phyloP scores from a whole-genome alignment of 257 asterid genomes.

The Penstemon eatonii region DNA sequence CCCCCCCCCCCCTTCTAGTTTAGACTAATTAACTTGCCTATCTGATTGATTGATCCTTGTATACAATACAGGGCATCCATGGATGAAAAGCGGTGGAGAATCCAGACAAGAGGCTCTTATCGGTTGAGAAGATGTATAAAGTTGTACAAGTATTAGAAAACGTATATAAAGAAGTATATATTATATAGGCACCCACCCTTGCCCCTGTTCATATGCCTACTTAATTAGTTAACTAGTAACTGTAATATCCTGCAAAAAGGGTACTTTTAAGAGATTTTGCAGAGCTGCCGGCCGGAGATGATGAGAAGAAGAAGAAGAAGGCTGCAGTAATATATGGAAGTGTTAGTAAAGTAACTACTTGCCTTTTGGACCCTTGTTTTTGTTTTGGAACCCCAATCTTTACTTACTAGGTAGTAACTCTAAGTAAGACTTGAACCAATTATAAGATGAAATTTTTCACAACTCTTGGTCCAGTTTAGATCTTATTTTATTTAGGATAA shows the following conservation, averaged over 20 bases:
- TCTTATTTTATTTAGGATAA: too few relatives aligned
- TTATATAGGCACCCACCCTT: slow-evolving; percentile 29
- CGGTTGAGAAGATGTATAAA: slow-evolving; percentile 32
- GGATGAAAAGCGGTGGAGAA: slow-evolving; percentile 50
- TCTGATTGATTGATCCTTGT: background rate
- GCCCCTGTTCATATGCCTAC: slow-evolving; percentile 10
- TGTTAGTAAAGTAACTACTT: too few relatives aligned
- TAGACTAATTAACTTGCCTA: background rate
- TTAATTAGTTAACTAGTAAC: slow-evolving; percentile 28
- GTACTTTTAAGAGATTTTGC: slow-evolving; percentile 35
- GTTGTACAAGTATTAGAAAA: slow-evolving; percentile 14
- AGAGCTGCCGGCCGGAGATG: slow-evolving; percentile 12
- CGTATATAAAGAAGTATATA: background rate
- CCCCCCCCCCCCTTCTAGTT: background rate
- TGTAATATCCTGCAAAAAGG: slow-evolving; percentile 29
- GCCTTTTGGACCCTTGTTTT: too few relatives aligned
- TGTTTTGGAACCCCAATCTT: too few relatives aligned
- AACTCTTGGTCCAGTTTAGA: too few relatives aligned
- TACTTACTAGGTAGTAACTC: too few relatives aligned
- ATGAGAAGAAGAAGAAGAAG: too few relatives aligned
- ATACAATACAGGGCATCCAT: slow-evolving; percentile 62
- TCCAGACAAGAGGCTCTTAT: slow-evolving; percentile 28
- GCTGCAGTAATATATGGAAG: too few relatives aligned
- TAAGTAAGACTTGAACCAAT: too few relatives aligned
- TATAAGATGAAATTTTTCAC: too few relatives aligned